Percentiles rank a stretch among this genome's conserved stretches.
These are phyloP conservation scores for Zygoascus bituminiphila DNA, from an alignment of 805 yeast genomes.

Conservation along the genomic window DNA sequence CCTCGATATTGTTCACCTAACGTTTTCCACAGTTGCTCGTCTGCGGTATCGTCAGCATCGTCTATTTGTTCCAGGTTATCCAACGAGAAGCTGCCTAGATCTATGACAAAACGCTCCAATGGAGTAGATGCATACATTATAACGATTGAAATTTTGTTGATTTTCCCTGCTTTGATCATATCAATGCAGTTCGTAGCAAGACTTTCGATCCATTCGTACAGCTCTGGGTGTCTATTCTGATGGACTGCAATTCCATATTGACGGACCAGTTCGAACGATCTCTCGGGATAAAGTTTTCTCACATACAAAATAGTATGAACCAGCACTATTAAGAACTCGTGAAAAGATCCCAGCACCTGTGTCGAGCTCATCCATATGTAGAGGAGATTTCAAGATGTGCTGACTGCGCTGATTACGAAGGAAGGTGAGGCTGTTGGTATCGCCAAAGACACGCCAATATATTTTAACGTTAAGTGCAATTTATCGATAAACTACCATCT, in stretches of 20 bases:
- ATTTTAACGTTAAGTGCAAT: background rate
- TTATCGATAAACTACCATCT: background rate
- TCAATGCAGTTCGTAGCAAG: conserved; percentile 27
- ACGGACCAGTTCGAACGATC: conserved; percentile 38
- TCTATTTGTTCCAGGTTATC: background rate
- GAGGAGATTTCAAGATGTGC: background rate
- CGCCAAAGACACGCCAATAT: background rate
- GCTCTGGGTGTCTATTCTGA: conserved; percentile 39
- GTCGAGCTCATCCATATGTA: background rate
- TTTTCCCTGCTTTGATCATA: conserved; percentile 21
- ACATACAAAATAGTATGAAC: conserved; percentile 48
- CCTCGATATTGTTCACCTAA: conserved; percentile 24
- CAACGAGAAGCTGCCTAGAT: background rate
- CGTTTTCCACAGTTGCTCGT: conserved; percentile 18
- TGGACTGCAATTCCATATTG: conserved; percentile 38
- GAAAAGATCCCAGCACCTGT: conserved; percentile 25
- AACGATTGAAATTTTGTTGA: conserved; percentile 32
- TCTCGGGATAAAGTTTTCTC: conserved; percentile 44
- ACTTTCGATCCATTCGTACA: conserved; percentile 37
- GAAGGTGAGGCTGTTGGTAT: background rate
- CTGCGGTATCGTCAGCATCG: conserved; percentile 5
- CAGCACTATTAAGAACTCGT: conserved; percentile 44
- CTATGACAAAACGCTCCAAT: conserved; percentile 31
- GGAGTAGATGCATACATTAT: conserved; percentile 28
- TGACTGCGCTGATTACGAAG: background rate